Evolutionary conservation across 179 eudicot species (phyloP), one percentile per base, ranked within the genome.

Genomic region (Dionaea muscipula): DNA sequence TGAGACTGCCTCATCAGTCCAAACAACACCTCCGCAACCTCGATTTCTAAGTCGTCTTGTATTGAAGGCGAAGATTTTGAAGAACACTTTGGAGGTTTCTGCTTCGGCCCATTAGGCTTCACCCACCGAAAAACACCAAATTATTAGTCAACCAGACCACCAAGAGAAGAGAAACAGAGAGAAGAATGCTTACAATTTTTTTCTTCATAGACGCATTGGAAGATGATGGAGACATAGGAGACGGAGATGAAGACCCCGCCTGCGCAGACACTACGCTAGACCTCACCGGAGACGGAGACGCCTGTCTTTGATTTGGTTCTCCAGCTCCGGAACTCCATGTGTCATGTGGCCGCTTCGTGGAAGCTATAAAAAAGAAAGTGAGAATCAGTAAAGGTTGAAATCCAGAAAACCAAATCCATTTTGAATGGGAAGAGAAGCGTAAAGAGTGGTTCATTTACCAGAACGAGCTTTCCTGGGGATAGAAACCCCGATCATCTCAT

Each of bases 391-490:
- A 26, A 31, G 10, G 35, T 15, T 0, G 24, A 8, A 49, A 26
- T 26, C 52, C 14, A 22, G 0, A 46, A 39, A 26, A 45, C 51
- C 1, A 21, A 25, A 33, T n/a, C 1, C 14, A 28, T 6, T 10
- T 0, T n/a, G n/a, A n/a, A n/a, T n/a, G n/a, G n/a, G n/a, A n/a
- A n/a, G n/a, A n/a, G n/a, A n/a, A n/a, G n/a, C n/a, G n/a, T n/a
- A n/a, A n/a, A n/a, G n/a, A n/a, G n/a, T n/a, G 24, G 14, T 36
- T 7, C 47, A 40, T 69, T 22, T 45, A 93, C 99, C 93, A 20
- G 99, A 79, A 6, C 99, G 93, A 69, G 99, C 99, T 57, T 82
- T 93, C 39, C 96, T 66, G 0, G 99, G 99, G 1, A 93, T 79
- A 0, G 96, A 66, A 40, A 84, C 80, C 0, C 93, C 84, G 19